Base-by-base conservation (phyloP, 2,329 filamentous ascomycete species). In the Talaromyces islandicus region DNA sequence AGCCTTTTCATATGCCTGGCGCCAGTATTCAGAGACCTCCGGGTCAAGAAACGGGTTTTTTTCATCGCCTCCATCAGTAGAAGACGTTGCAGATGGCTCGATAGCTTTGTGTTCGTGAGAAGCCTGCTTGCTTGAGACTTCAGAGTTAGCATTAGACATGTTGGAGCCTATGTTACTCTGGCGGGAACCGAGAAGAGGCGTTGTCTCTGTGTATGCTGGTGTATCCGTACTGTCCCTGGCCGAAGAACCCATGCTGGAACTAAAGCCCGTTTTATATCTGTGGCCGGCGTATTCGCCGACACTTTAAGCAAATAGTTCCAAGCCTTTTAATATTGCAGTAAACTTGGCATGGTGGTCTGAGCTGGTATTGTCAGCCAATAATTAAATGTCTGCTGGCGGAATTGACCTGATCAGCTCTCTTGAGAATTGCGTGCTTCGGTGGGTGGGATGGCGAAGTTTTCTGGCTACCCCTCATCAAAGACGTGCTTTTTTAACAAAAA, bases 1-100 rank as follows among this genome's bases (percentile, higher is more conserved):
- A 1, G 82, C 81, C 11, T 80, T 78, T 63, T 85, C 82, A 62
- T 85, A 86, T 4, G 84, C 68, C 4, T 72, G 71, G 2, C 76
- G 73, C 78, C 82, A 86, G 65, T 82, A 77, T n/a, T 81, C 78
- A 1, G 82, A 81, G 2, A 82, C 73, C 3, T 75, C 73, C 2
- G 81, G 78, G 55, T 85, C 81, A 0, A 77, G 73, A 64, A 86
- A 86, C 38, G 69, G 67, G 53, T 71, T 67, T n/a, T 65, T 43
- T 24, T 52, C 48, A 10, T 52, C 19, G 43, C 43, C 43, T 24
- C 43, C 43, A 12, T 46, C 43, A 1, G 21, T 21, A 11, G 43
- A 46, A 21, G 43, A 46, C n/a, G 43, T 11, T 1, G 43, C 43
- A 24, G 43, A 46, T 11, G 19, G 6, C 7, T 46, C n/a, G 7